Evolutionary conservation across 805 yeast species (phyloP).

Genomic region (Torulaspora indica): DNA sequence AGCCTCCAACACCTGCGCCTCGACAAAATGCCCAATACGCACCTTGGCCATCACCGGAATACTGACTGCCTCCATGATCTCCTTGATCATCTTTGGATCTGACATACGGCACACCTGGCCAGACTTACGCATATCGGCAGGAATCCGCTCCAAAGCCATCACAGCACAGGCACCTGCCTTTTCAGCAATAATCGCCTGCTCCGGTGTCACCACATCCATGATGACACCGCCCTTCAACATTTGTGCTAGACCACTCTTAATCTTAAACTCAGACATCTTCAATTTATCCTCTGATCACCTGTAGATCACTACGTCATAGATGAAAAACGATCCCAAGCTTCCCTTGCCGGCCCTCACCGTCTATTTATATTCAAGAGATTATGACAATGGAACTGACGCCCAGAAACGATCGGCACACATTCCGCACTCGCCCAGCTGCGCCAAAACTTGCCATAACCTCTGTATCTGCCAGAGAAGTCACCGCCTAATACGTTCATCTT

Average conservation of each 20-base stretch:
- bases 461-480: background rate
- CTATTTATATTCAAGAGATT: background rate
- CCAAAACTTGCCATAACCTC: conserved; percentile 1
- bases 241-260: conserved; percentile 78
- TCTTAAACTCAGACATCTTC: conserved; percentile 38
- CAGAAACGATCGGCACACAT: background rate
- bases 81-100: conserved; percentile 73
- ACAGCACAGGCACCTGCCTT: conserved; percentile 85
- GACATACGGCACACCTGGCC: conserved; percentile 86
- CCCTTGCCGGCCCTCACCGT: background rate
- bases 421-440: background rate
- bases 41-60: conserved; percentile 84
- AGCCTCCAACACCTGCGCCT: conserved; percentile 71
- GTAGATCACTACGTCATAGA: background rate
- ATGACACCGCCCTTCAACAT: conserved; percentile 78
- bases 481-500: background rate
- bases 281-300: background rate
- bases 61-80: conserved; percentile 59
- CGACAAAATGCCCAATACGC: conserved; percentile 78
- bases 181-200: conserved; percentile 77
- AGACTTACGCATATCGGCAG: conserved; percentile 77
- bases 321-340: no score
- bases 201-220: conserved; percentile 72
- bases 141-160: conserved; percentile 81
- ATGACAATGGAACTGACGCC: background rate